These are phyloP conservation scores for Paramecium octaurelia DNA, from an alignment of 73 alveolate genomes.

Conservation along the genomic window DNA sequence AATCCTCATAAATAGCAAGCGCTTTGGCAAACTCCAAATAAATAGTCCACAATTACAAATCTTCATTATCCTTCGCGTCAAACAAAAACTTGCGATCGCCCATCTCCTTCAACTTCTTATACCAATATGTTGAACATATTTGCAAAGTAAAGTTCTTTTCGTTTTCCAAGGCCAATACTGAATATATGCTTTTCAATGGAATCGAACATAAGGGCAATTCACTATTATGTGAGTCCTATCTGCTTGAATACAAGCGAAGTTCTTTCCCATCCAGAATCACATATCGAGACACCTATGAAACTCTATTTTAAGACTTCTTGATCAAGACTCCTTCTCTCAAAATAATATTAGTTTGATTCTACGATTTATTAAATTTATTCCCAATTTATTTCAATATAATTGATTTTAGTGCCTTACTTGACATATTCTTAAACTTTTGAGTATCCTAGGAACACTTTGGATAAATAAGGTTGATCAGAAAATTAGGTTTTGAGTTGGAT, in stretches of 20 bases:
- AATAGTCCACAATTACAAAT: conserved; percentile 51
- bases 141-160: conserved; percentile 20
- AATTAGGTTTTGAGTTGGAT: not conserved
- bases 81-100: conserved; percentile 45
- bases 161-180: not conserved
- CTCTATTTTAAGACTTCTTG: conserved; percentile 30
- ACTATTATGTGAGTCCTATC: not conserved
- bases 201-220: conserved; percentile 16
- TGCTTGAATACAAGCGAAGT: not conserved
- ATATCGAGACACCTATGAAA: not conserved
- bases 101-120: conserved; percentile 23
- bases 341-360: conserved; percentile 29
- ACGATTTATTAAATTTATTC: not conserved
- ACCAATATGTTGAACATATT: conserved; percentile 47
- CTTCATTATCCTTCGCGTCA: conserved; percentile 15
- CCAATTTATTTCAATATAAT: conserved; percentile 42
- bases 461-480: not conserved
- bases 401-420: conserved; percentile 54
- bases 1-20: conserved; percentile 54
- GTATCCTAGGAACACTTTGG: not conserved
- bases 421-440: conserved; percentile 13
- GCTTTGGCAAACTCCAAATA: conserved; percentile 62
- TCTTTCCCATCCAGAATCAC: conserved; percentile 44
- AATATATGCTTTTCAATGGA: conserved; percentile 6
- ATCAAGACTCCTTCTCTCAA: conserved; percentile 20